A percentile compares a stretch with the other conserved stretches of the same genome.
Evolutionary conservation across 345 rosid species (phyloP).

Genomic region (Alliaria petiolata): DNA sequence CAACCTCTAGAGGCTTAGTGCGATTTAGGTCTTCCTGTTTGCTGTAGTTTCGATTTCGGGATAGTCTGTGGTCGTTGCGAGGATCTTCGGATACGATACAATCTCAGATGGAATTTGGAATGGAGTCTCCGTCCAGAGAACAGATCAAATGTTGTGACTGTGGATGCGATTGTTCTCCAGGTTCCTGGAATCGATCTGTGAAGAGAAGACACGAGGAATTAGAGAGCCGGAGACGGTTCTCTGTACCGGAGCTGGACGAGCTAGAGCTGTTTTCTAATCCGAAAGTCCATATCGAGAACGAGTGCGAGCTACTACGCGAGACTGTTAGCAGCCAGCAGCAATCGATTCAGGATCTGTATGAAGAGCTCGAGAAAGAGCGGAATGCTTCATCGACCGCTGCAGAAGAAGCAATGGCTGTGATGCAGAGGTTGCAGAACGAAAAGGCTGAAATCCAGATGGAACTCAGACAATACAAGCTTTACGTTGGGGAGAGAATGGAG

Average conservation of each 20-base stretch:
- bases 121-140: constrained; percentile 35
- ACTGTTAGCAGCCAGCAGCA: constrained; percentile 68
- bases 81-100: not conserved
- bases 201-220: constrained; percentile 62
- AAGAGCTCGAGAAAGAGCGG: constrained; percentile 86
- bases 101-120: constrained; percentile 40
- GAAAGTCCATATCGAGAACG: constrained; percentile 73
- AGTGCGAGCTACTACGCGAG: constrained; percentile 69
- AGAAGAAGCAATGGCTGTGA: constrained; percentile 85
- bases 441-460: constrained; percentile 84
- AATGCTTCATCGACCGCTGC: constrained; percentile 75
- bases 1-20: not conserved
- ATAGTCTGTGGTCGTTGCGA: not conserved
- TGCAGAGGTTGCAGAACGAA: constrained; percentile 74
- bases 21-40: not conserved
- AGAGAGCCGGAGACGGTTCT: constrained; percentile 39
- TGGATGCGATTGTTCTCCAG: constrained; percentile 55
- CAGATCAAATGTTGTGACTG: constrained; percentile 51
- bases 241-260: constrained; percentile 45
- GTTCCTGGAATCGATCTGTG: constrained; percentile 55
- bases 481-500: constrained; percentile 72
- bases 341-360: constrained; percentile 63
- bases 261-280: constrained; percentile 40
- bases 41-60: not conserved
- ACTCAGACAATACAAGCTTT: constrained; percentile 57